These are phyloP conservation scores for Coelastrella sp. DNA, from an alignment of 139 green algal genomes.

Conservation along the genomic window DNA sequence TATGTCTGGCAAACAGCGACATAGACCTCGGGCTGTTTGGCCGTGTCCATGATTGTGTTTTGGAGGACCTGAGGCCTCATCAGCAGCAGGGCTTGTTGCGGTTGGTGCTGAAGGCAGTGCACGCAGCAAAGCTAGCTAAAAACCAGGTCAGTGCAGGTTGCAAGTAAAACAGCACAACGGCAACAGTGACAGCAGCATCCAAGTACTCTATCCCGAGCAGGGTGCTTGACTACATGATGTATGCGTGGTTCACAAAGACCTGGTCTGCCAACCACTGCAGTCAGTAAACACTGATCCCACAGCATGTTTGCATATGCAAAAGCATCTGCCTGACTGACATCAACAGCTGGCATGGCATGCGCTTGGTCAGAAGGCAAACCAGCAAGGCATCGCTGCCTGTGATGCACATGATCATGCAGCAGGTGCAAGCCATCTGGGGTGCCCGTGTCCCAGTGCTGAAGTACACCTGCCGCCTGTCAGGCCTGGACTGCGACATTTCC, in stretches of 20 bases:
- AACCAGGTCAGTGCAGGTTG: not conserved
- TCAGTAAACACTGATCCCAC: not conserved
- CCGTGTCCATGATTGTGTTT: not conserved
- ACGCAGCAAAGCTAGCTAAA: not conserved
- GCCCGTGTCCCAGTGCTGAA: constrained; percentile 39
- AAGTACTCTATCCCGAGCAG: too few species aligned
- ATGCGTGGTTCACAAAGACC: too few species aligned
- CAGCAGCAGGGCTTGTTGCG: constrained; percentile 9
- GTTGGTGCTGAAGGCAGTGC: not conserved
- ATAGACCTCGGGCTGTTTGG: constrained; percentile 39
- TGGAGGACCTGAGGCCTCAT: not conserved
- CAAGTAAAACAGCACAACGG: too few species aligned
- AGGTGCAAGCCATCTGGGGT: constrained; percentile 33
- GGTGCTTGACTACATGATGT: too few species aligned
- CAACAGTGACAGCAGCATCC: too few species aligned
- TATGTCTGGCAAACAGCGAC: constrained; percentile 32
- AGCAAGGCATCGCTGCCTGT: not conserved
- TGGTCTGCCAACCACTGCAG: too few species aligned
- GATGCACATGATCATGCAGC: not conserved
- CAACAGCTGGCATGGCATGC: too few species aligned
- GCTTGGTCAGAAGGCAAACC: too few species aligned
- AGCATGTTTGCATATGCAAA: not conserved
- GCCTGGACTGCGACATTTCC: constrained; percentile 29
- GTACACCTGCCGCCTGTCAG: constrained; percentile 30
- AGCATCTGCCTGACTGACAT: not conserved